Percentiles rank a stretch among this genome's conserved stretches.
Evolutionary conservation across 345 rosid species (phyloP).

Genomic region (Hypericum androsaemum): DNA sequence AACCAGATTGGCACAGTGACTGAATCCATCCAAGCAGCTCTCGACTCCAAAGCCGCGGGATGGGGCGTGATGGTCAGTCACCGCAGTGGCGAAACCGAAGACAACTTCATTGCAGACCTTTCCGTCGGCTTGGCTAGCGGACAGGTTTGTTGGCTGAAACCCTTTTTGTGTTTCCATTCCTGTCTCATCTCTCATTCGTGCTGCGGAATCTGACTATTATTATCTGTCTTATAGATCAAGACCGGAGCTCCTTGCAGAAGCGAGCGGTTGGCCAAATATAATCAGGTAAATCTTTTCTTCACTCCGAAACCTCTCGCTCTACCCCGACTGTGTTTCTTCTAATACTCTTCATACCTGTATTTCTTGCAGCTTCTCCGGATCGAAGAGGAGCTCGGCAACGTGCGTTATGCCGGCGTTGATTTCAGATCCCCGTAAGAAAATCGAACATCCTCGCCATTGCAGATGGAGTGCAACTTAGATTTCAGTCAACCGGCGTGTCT

Average conservation of each 20-base stretch:
- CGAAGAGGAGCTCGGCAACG: constrained; percentile 89
- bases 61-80: constrained; percentile 99
- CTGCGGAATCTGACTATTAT: constrained; percentile 6
- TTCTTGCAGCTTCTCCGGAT: constrained; percentile 84
- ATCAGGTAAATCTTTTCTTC: constrained; percentile 49
- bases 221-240: constrained; percentile 55
- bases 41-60: constrained; percentile 95
- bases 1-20: constrained; percentile 97
- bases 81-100: constrained; percentile 98
- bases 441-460: neutral
- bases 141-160: constrained; percentile 46
- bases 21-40: constrained; percentile 88
- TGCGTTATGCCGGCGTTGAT: constrained; percentile 71
- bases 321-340: neutral
- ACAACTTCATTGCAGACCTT: constrained; percentile 91
- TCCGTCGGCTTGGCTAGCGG: constrained; percentile 94
- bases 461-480: neutral
- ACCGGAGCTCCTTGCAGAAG: constrained; percentile 98
- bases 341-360: neutral
- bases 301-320: neutral
- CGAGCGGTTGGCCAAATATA: constrained; percentile 92
- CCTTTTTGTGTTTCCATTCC: constrained; percentile 8
- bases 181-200: neutral
- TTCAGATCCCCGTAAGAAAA: constrained; percentile 71
- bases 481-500: neutral